Conservation (phyloP, 1,284 basidiomycete species). For the Tylopilus sp. region DNA sequence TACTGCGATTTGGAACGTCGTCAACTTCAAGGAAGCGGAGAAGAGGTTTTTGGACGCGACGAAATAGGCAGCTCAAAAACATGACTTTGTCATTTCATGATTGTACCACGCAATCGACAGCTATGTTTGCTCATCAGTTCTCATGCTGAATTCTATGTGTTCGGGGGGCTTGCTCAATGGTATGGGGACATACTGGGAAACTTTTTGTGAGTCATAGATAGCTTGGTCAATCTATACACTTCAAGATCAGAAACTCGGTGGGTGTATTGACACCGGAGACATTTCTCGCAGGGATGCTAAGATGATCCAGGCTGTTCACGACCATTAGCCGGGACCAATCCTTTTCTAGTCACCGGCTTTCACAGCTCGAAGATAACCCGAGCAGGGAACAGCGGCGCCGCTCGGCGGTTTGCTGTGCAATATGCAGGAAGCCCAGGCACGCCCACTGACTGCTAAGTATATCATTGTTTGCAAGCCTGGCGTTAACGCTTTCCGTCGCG, state of each 20-base stretch:
- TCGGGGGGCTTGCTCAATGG: not conserved
- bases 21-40: constrained; percentile 94
- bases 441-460: not conserved
- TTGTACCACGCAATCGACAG: constrained; percentile 17
- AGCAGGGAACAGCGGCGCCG: not conserved
- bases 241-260: not conserved
- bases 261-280: not conserved
- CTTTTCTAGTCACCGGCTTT: not conserved
- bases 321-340: not conserved
- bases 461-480: not conserved
- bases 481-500: not conserved
- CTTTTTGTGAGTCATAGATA: not conserved
- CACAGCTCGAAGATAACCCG: not conserved
- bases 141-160: not conserved
- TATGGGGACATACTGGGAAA: not conserved
- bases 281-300: not conserved
- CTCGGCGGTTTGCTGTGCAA: not conserved
- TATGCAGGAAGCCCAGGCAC: not conserved
- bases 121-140: not conserved
- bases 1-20: constrained; percentile 91
- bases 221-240: not conserved
- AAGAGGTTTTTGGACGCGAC: constrained; percentile 71
- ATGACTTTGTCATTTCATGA: constrained; percentile 7
- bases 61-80: constrained; percentile 25
- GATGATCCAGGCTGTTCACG: not conserved